A percentile compares a stretch with the other conserved stretches of the same genome.
phyloP scores from a whole-genome alignment of 805 yeast genomes.

The Kodamaea sagamina region DNA sequence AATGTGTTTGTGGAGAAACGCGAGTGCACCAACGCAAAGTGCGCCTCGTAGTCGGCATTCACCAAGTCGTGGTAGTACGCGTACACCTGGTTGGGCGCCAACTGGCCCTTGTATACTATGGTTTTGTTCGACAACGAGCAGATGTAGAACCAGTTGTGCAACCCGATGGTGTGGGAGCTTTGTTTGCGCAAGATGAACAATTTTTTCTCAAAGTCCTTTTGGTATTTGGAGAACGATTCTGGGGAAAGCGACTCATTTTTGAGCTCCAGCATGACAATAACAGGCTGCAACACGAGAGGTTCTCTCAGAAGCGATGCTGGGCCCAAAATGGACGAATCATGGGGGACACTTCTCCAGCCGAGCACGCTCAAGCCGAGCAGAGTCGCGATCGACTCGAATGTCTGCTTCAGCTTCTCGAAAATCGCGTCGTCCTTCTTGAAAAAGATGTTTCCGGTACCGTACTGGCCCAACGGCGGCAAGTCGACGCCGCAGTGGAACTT shows the following conservation, averaged over 20 bases:
- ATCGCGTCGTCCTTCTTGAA: conserved; percentile 84
- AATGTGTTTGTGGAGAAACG: conserved; percentile 97
- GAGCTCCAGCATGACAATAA: conserved; percentile 62
- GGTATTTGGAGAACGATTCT: conserved; percentile 61
- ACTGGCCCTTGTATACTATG: conserved; percentile 96
- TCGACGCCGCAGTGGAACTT: conserved; percentile 63
- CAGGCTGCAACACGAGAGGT: conserved; percentile 90
- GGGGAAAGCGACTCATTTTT: conserved; percentile 34
- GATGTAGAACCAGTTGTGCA: conserved; percentile 96
- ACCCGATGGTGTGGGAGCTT: conserved; percentile 85
- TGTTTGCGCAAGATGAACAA: conserved; percentile 86
- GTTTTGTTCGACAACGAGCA: conserved; percentile 87
- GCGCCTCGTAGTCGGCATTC: conserved; percentile 90
- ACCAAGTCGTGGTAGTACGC: conserved; percentile 90
- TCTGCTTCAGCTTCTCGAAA: conserved; percentile 65
- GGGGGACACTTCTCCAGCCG: conserved; percentile 95
- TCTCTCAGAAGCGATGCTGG: conserved; percentile 94
- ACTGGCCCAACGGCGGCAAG: conserved; percentile 80
- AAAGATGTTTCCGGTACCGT: conserved; percentile 93
- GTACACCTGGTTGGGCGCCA: conserved; percentile 95
- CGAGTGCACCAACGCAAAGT: conserved; percentile 94
- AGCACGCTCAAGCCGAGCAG: conserved; percentile 77
- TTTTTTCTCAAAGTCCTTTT: conserved; percentile 74
- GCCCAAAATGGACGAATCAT: conserved; percentile 90
- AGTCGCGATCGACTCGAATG: conserved; percentile 79